These are phyloP conservation scores for Thielaviopsis musarum DNA, from an alignment of 2,329 filamentous ascomycete genomes.

Conservation along the genomic window DNA sequence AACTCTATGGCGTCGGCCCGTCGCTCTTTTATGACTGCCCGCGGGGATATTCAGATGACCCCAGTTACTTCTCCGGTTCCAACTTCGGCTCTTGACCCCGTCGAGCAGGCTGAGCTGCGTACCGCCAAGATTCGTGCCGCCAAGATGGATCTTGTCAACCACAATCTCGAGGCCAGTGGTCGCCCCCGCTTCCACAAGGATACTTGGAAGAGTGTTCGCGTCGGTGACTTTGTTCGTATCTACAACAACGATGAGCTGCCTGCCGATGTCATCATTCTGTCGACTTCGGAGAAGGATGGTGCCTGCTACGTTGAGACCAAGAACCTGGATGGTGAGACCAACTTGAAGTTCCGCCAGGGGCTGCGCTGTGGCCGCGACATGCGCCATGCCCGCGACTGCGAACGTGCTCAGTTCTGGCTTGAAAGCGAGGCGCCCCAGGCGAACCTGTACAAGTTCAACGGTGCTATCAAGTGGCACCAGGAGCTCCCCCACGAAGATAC, in stretches of 20 bases:
- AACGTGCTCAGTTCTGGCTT: slow-evolving; percentile 69
- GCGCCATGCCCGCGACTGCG: slow-evolving; percentile 82
- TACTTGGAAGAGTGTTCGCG: slow-evolving; percentile 85
- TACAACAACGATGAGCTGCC: slow-evolving; percentile 95
- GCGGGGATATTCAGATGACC: slow-evolving; percentile 69
- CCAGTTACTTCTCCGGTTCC: slow-evolving; percentile 37
- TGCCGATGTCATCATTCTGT: slow-evolving; percentile 79
- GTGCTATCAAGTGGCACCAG: slow-evolving; percentile 75
- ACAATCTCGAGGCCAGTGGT: slow-evolving; percentile 43
- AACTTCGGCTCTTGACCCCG: slow-evolving; percentile 45
- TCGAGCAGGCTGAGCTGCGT: slow-evolving; percentile 17
- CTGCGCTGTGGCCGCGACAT: slow-evolving; percentile 70
- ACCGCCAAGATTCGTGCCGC: slow-evolving; percentile 26
- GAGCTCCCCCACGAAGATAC: slow-evolving; percentile 44
- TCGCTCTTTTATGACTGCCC: slow-evolving; percentile 34
- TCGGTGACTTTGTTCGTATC: slow-evolving; percentile 89
- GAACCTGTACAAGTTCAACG: slow-evolving; percentile 91
- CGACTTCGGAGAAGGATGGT: slow-evolving; percentile 85
- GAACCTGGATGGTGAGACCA: slow-evolving; percentile 94
- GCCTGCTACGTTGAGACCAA: slow-evolving; percentile 97
- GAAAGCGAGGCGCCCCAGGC: slow-evolving; percentile 85
- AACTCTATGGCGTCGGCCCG: slow-evolving; percentile 29
- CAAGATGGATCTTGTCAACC: slow-evolving; percentile 53
- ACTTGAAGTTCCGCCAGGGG: slow-evolving; percentile 85
- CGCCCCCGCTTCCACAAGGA: slow-evolving; percentile 81